A percentile compares a stretch with the other conserved stretches of the same genome.
phyloP scores from a whole-genome alignment of 495 filamentous ascomycete species.

The Aspergillus ellipticus region DNA sequence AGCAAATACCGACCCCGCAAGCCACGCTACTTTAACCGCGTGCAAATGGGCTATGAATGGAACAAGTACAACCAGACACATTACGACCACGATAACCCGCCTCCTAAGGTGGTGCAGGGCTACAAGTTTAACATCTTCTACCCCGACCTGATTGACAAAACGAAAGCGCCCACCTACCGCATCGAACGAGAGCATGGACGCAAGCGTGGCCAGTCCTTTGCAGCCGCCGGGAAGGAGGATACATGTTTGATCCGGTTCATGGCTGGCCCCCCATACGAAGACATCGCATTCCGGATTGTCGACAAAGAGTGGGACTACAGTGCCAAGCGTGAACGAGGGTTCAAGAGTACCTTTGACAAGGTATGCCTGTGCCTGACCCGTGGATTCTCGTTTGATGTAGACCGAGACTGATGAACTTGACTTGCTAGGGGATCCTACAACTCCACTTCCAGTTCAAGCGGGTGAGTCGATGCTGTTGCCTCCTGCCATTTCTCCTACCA shows the following conservation, averaged over 20 bases:
- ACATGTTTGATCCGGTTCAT: conserved; percentile 96
- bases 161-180: conserved; percentile 88
- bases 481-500: neutral
- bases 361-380: conserved; percentile 47
- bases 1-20: conserved; percentile 88
- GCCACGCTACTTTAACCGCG: conserved; percentile 95
- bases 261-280: conserved; percentile 93
- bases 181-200: conserved; percentile 91
- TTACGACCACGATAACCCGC: conserved; percentile 98
- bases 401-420: conserved; percentile 14
- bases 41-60: conserved; percentile 99
- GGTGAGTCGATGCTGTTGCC: conserved; percentile 31
- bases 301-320: conserved; percentile 99
- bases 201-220: conserved; percentile 85
- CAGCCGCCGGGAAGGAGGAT: conserved; percentile 95
- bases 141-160: conserved; percentile 94
- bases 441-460: conserved; percentile 98
- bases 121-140: conserved; percentile 99
- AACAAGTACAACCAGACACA: conserved; percentile 99
- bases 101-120: conserved; percentile 95
- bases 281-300: conserved; percentile 95
- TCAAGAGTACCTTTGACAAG: conserved; percentile 97
- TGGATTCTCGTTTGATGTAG: conserved; percentile 4
- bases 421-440: conserved; percentile 79
- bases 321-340: conserved; percentile 90